Evolutionary conservation across 345 rosid genomes (phyloP), one percentile per base, ranked within the genome.

Genomic region (Linum lewisii): DNA sequence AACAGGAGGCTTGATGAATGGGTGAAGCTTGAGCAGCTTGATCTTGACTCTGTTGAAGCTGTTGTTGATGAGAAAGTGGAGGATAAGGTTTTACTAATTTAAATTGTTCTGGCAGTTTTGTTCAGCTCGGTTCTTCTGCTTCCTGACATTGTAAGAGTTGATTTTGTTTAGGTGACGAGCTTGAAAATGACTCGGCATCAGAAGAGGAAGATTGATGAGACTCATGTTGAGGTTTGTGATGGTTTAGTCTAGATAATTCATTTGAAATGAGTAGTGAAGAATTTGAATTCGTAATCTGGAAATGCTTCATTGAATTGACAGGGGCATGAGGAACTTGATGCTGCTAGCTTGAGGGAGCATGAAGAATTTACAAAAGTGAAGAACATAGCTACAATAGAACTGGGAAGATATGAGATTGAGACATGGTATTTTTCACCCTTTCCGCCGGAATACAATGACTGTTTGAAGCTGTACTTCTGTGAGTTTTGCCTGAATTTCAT

Each of bases 301-400:
- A 29, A 15, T 58, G 21, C 38, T 14, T 72, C 65, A 23, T 20
- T 22, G 32, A 63, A 55, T 76, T 2, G 52, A 2, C 54, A 88
- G 98, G 99, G 99, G 53, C 99, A 94, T 59, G 99, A 94, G 75
- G 99, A 94, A 80, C 92, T 90, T 66, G 99, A 94, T 78, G 99
- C 99, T 61, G 99, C 99, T 53, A 93, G 99, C 69, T 80, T 93
- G 73, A 95, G 97, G 58, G 99, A 94, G 61, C 99, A 94, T 54
- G 99, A 94, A 75, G 99, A 94, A 65, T 94, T 94, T 67, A 94
- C 99, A 9, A 94, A 94, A 78, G 99, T 94, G 54, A 94, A 94
- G 72, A 94, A 94, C 75, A 90, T 94, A 56, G 97, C 96, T 15
- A 90, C 97, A 42, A 85, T 94, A 58, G 99, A 90, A 74, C 97